A percentile compares a stretch with the other conserved stretches of the same genome.
Conservation (phyloP, 2,329 filamentous ascomycete species). For the Colletotrichum gigasporum region DNA sequence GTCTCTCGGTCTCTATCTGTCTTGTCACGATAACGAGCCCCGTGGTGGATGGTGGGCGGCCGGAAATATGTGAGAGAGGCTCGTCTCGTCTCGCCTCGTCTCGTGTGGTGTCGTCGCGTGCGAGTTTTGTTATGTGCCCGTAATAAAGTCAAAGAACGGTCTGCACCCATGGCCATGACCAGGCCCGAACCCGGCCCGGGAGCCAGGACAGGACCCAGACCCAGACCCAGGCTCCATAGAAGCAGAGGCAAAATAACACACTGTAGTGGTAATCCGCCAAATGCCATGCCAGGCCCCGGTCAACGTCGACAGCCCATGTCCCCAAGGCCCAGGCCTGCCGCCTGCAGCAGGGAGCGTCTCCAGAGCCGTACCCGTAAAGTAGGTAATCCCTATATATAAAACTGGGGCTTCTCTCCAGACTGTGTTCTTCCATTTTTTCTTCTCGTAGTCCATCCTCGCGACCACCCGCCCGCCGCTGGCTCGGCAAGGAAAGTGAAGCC, state of each 20-base stretch:
- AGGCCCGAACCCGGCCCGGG: no score
- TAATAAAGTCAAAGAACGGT: neutral
- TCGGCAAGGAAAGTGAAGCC: no score
- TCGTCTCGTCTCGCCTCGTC: slow-evolving; percentile 7
- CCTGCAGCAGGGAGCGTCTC: slow-evolving; percentile 7
- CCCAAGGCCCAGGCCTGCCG: slow-evolving; percentile 17
- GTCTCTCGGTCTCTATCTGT: neutral
- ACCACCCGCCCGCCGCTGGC: neutral
- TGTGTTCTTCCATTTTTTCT: slow-evolving; percentile 7
- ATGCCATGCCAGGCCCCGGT: slow-evolving; percentile 20
- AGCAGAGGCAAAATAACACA: neutral
- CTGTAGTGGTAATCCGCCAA: slow-evolving; percentile 5
- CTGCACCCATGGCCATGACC: neutral
- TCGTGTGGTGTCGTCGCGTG: slow-evolving; percentile 13
- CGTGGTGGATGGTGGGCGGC: no score
- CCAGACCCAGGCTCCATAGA: neutral
- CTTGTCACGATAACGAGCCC: no score
- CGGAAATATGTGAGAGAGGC: neutral
- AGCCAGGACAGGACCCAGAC: neutral
- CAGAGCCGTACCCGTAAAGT: slow-evolving; percentile 6
- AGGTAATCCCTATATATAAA: slow-evolving; percentile 14
- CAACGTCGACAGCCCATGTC: no score
- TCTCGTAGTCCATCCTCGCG: neutral
- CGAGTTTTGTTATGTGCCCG: neutral
- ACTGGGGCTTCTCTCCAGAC: slow-evolving; percentile 23